Conservation (phyloP, 1,284 basidiomycete species). For the Filobasidium uniguttulatum region DNA sequence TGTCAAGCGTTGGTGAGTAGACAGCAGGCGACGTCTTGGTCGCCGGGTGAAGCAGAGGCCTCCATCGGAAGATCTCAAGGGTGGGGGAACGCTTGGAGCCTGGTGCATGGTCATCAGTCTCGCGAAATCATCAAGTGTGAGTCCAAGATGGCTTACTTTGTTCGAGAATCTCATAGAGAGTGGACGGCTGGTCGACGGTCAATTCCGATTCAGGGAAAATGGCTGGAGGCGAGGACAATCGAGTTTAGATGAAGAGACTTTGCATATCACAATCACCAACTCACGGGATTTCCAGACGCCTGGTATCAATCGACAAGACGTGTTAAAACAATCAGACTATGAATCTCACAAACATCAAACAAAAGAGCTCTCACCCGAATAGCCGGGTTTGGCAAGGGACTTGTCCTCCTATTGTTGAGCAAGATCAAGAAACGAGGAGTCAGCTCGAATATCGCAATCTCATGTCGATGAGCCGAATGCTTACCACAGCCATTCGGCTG, state of each 20-base stretch:
- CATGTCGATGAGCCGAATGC: conserved; percentile 7
- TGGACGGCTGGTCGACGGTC: conserved; percentile 20
- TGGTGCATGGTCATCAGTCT: conserved; percentile 6
- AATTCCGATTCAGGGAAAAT: conserved; percentile 21
- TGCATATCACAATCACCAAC: conserved; percentile 8
- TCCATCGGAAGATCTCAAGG: conserved; percentile 25
- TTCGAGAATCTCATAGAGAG: conserved; percentile 33
- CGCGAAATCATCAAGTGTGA: neutral
- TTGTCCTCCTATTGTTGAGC: conserved; percentile 23
- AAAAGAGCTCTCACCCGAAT: conserved; percentile 27
- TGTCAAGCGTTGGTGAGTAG: conserved; percentile 24
- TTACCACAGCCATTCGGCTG: conserved; percentile 25
- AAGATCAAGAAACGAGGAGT: neutral
- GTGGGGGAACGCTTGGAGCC: conserved; percentile 28
- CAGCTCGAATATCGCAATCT: neutral
- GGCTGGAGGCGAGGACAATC: conserved; percentile 13
- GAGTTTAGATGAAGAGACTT: neutral
- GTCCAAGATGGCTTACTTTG: conserved; percentile 22
- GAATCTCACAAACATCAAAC: conserved; percentile 3
- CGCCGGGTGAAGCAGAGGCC: conserved; percentile 19
- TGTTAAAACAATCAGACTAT: neutral
- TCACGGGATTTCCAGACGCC: conserved; percentile 13
- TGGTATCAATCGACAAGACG: too few species aligned
- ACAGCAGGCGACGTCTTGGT: conserved; percentile 17
- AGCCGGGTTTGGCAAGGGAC: conserved; percentile 20